Evolutionary conservation across 495 filamentous ascomycete species (phyloP), one percentile per base, ranked within the genome.

Genomic region (Aspergillus saccharolyticus): DNA sequence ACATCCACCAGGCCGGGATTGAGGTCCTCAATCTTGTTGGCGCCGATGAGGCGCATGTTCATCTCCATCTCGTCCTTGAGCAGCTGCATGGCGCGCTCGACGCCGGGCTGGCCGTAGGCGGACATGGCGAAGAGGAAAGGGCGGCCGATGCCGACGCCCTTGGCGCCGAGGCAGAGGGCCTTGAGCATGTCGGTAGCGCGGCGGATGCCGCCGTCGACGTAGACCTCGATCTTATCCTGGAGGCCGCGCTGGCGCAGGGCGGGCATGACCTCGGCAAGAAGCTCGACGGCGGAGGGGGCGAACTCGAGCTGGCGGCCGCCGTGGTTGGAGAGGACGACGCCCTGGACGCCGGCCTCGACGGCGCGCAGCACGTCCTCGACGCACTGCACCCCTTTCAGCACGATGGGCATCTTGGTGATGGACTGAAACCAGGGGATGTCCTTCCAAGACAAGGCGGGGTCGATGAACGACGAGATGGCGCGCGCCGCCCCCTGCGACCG

Each of bases 1-100:
- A 82, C 81, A 70, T 97, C 94, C 51, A 98, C 66, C 67, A 97
- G 57, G 14, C 81, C 83, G 7, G 91, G 86, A 56, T 85, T 90
- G 52, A 98, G 72, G 53, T 98, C 86, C 39, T 82, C 85, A 20
- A 98, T 68, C 42, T 66, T 83, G 1, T 78, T 80, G 25, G 84
- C 87, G 15, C 94, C 94, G 63, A 97, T 90, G 60, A 98, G 76
- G 9, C 95, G 83, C 94, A 98, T 97, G 64, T 89, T 89, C 93
- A 97, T 96, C 79, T 93, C 92, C 86, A 98, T 91, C 81, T 98
- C 94, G 68, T 97, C 94, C 78, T 90, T 95, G 57, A 98, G 82
- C 61, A 98, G 77, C 74, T 93, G 89, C 86, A 97, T 96, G 19
- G 93, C 94, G 16, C 90, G 81, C 61, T 94, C 86, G 22, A 97